A percentile compares a stretch with the other conserved stretches of the same genome.
phyloP scores from a whole-genome alignment of 352 stramenopile genomes.

The Globisporangium radiosum region DNA sequence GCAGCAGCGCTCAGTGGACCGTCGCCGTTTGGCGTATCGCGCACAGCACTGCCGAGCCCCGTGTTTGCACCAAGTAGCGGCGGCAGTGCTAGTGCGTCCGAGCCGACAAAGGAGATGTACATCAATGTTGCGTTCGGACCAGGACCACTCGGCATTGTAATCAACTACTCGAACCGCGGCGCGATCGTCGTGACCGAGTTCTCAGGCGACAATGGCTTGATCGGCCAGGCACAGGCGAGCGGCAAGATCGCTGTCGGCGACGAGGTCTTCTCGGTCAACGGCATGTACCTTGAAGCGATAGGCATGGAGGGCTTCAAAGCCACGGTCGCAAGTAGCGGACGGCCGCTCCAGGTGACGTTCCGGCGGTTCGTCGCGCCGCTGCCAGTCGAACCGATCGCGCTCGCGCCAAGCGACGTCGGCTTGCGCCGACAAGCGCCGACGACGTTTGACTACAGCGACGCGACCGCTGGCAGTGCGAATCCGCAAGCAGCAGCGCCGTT shows the following conservation, averaged over 20 bases:
- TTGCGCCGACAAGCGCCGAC: constrained; percentile 3
- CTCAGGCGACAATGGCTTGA: constrained; percentile 54
- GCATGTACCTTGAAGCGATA: constrained; percentile 48
- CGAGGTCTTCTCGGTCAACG: constrained; percentile 77
- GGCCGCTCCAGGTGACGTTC: constrained; percentile 70
- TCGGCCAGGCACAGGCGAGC: constrained; percentile 67
- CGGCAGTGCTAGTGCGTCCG: not conserved
- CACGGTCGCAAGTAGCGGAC: constrained; percentile 46
- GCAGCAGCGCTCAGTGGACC: not conserved
- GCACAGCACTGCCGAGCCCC: not conserved
- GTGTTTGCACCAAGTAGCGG: not conserved
- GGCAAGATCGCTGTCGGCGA: constrained; percentile 69
- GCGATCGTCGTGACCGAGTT: constrained; percentile 81
- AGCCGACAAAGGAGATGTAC: constrained; percentile 25
- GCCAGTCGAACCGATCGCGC: too few relatives aligned
- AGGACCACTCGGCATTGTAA: constrained; percentile 74
- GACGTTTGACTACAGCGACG: constrained; percentile 7
- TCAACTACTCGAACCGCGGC: constrained; percentile 70
- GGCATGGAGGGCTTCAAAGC: constrained; percentile 82
- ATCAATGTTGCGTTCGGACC: constrained; percentile 61
- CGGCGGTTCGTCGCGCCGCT: constrained; percentile 21
- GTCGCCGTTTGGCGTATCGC: not conserved
- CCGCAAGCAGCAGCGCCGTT: not conserved
- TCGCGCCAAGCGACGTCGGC: not conserved
- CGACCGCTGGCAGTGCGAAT: too few relatives aligned